Conservation (phyloP, 208 protist genomes). For the Acanthamoeba pearcei region DNA sequence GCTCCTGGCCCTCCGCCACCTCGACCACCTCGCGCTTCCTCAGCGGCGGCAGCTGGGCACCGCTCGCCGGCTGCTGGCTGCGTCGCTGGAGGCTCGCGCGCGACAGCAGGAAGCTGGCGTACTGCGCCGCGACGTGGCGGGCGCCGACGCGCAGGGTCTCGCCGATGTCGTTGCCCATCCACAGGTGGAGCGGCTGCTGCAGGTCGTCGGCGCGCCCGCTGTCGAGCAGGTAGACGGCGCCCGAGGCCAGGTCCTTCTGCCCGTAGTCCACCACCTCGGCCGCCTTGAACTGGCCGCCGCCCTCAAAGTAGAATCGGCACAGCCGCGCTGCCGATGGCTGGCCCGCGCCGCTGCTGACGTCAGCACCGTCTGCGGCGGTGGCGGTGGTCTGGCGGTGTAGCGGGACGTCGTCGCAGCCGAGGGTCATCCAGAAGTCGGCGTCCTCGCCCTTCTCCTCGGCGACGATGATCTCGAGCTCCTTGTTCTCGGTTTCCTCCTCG, state of each 20-base stretch:
- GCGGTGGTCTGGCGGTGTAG: neutral
- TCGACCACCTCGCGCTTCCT: constrained; percentile 59
- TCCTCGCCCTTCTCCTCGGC: constrained; percentile 48
- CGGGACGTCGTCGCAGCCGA: constrained; percentile 56
- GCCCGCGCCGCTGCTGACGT: neutral
- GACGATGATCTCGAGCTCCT: constrained; percentile 39
- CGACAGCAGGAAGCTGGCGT: constrained; percentile 25
- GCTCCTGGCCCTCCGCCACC: constrained; percentile 25
- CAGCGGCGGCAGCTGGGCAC: neutral
- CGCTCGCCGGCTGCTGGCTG: neutral
- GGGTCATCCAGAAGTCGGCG: constrained; percentile 67
- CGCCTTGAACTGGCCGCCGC: constrained; percentile 40
- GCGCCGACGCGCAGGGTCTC: constrained; percentile 58
- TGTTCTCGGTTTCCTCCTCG: neutral
- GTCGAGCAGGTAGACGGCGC: constrained; percentile 34
- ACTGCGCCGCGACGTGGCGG: constrained; percentile 17
- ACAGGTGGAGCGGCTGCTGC: constrained; percentile 12
- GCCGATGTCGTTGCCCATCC: constrained; percentile 53
- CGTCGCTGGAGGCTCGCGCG: constrained; percentile 36
- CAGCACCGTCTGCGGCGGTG: neutral
- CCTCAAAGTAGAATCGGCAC: constrained; percentile 54
- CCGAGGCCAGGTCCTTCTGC: constrained; percentile 22
- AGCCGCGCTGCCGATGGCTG: neutral
- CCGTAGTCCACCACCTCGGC: constrained; percentile 22
- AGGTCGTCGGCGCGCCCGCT: neutral